These are phyloP conservation scores for Lepiota brunneoincarnata DNA, from an alignment of 768 basidiomycete genomes.

Conservation along the genomic window DNA sequence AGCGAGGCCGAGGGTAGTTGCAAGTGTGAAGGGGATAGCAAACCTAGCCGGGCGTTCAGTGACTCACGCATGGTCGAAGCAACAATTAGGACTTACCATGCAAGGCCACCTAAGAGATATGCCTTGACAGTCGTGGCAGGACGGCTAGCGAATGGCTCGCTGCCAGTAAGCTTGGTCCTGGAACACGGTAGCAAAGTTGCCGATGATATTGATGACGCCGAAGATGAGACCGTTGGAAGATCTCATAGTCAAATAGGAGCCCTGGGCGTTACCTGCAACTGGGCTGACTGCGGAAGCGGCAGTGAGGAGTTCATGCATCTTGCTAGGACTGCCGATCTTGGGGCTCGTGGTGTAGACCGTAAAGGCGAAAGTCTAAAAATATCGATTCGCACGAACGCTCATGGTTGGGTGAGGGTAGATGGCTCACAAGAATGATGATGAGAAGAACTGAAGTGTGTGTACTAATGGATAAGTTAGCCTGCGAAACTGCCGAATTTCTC, in stretches of 20 bases:
- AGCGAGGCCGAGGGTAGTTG: slow-evolving; percentile 84
- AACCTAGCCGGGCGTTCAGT: too few species aligned
- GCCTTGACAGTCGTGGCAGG: slow-evolving; percentile 88
- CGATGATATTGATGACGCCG: slow-evolving; percentile 84
- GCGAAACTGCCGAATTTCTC: not conserved
- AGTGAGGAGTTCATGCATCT: slow-evolving; percentile 81
- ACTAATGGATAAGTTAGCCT: slow-evolving; percentile 32
- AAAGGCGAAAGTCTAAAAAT: slow-evolving; percentile 49
- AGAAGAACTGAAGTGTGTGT: slow-evolving; percentile 87
- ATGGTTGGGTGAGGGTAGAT: too few species aligned
- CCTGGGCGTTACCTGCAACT: slow-evolving; percentile 78
- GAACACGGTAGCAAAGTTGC: slow-evolving; percentile 68
- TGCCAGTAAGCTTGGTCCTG: slow-evolving; percentile 86
- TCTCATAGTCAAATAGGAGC: slow-evolving; percentile 81
- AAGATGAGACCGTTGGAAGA: slow-evolving; percentile 79
- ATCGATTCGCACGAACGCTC: not conserved
- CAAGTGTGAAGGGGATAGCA: slow-evolving; percentile 82
- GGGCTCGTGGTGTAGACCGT: slow-evolving; percentile 78
- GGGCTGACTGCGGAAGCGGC: slow-evolving; percentile 52
- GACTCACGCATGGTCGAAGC: too few species aligned
- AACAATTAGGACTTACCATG: slow-evolving; percentile 53
- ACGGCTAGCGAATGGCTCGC: slow-evolving; percentile 82
- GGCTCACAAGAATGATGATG: slow-evolving; percentile 67
- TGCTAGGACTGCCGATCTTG: slow-evolving; percentile 74
- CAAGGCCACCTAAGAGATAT: slow-evolving; percentile 84